Conservation (phyloP, 2,329 filamentous ascomycete species). For the Epichloe baconii region DNA sequence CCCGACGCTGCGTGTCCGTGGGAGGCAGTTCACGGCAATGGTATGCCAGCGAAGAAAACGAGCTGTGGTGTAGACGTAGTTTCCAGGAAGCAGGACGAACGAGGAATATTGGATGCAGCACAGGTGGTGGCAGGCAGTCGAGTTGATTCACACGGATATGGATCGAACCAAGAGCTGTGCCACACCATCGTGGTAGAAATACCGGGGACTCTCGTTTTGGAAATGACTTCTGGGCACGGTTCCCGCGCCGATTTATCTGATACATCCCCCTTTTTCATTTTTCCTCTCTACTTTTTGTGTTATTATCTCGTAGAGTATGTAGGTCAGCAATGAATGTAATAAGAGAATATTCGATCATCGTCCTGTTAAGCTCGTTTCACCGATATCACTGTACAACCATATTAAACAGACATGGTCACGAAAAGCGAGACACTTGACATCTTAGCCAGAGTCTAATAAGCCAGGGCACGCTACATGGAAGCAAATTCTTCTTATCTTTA, state of each 20-base stretch:
- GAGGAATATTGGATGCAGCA: not conserved
- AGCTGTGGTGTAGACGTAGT: not conserved
- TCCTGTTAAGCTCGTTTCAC: too few species aligned
- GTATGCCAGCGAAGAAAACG: not conserved
- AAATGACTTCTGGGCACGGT: slow-evolving; percentile 1
- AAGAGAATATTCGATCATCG: too few species aligned
- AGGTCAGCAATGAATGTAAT: not conserved
- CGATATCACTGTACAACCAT: too few species aligned
- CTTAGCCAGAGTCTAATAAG: too few species aligned
- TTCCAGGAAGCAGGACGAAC: not conserved
- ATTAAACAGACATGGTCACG: too few species aligned
- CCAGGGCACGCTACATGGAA: too few species aligned
- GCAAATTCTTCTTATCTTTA: too few species aligned
- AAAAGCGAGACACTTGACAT: too few species aligned
- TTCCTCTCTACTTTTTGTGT: not conserved
- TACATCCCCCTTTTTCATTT: not conserved
- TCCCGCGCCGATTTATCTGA: slow-evolving; percentile 1
- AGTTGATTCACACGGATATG: not conserved
- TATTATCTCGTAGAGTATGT: not conserved
- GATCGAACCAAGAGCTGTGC: not conserved
- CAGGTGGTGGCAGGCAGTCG: not conserved
- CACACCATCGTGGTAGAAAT: not conserved
- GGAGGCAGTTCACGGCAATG: not conserved
- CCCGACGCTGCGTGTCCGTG: not conserved
- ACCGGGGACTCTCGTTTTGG: not conserved